Conservation (phyloP, 495 filamentous ascomycete genomes). For the Friedmanniomyces endolithicus region DNA sequence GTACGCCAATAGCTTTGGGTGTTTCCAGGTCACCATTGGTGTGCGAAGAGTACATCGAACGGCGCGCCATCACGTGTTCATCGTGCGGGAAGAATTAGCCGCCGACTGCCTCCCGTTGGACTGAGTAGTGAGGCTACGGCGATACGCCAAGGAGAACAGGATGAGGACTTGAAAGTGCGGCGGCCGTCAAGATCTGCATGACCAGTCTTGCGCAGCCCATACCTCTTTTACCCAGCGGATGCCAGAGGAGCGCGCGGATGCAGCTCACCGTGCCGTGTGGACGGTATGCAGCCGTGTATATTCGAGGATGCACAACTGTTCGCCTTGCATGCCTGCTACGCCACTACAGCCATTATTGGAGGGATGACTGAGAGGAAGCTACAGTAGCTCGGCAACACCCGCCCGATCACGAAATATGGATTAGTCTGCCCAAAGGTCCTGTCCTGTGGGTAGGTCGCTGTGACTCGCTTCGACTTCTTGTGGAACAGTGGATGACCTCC, state of each 20-base stretch:
- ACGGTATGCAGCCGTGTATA: background rate
- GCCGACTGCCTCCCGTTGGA: background rate
- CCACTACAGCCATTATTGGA: background rate
- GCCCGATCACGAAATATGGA: background rate
- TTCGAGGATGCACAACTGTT: background rate
- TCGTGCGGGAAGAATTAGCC: background rate
- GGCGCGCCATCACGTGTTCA: background rate
- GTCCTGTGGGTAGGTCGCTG: too few species aligned
- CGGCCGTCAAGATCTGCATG: background rate
- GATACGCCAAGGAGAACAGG: background rate
- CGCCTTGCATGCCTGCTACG: conserved; percentile 1
- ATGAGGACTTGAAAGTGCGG: background rate
- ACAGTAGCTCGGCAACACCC: background rate
- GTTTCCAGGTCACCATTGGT: background rate
- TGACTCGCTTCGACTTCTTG: too few species aligned
- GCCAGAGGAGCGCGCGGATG: background rate
- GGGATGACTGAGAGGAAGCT: background rate
- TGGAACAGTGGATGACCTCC: background rate
- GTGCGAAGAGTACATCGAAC: background rate
- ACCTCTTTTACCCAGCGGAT: background rate
- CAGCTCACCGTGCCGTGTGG: background rate
- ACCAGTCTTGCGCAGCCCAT: background rate
- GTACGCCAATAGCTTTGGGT: conserved; percentile 43
- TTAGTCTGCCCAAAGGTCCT: background rate
- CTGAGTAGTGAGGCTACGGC: background rate